Conservation (phyloP, 1,284 basidiomycete species). For the Pseudozyma hubeiensis region DNA sequence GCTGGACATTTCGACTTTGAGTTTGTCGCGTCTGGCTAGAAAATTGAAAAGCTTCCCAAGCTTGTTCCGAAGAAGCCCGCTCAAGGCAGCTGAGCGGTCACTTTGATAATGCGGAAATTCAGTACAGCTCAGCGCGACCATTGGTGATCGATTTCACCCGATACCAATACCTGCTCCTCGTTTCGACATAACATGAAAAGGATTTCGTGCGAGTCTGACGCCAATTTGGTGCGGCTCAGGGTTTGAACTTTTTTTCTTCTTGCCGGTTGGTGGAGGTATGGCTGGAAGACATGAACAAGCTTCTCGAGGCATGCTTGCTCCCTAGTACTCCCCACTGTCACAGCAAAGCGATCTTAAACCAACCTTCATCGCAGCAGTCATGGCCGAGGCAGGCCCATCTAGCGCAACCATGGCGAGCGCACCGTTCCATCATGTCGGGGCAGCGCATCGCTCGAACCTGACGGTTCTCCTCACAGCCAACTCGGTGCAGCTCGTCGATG, state of each 20-base stretch:
- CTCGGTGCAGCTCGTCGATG: slow-evolving; percentile 42
- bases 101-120: neutral
- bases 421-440: slow-evolving; percentile 40
- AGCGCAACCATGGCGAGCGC: slow-evolving; percentile 29
- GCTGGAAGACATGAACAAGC: too few species aligned
- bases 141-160: slow-evolving; percentile 39
- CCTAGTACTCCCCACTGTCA: too few species aligned
- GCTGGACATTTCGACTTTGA: too few species aligned
- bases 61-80: slow-evolving; percentile 31
- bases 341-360: too few species aligned
- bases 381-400: slow-evolving; percentile 46
- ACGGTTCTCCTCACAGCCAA: slow-evolving; percentile 47
- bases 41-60: too few species aligned
- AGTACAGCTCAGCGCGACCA: slow-evolving; percentile 11
- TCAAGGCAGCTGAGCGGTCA: neutral
- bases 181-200: neutral
- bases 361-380: neutral
- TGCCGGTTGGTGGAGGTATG: too few species aligned
- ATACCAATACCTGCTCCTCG: neutral
- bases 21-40: too few species aligned
- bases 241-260: slow-evolving; percentile 3
- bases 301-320: too few species aligned
- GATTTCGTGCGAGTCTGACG: slow-evolving; percentile 31
- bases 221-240: neutral
- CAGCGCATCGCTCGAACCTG: slow-evolving; percentile 30